Conservation (phyloP, 306 rosid genomes). For the Pueraria montana region DNA sequence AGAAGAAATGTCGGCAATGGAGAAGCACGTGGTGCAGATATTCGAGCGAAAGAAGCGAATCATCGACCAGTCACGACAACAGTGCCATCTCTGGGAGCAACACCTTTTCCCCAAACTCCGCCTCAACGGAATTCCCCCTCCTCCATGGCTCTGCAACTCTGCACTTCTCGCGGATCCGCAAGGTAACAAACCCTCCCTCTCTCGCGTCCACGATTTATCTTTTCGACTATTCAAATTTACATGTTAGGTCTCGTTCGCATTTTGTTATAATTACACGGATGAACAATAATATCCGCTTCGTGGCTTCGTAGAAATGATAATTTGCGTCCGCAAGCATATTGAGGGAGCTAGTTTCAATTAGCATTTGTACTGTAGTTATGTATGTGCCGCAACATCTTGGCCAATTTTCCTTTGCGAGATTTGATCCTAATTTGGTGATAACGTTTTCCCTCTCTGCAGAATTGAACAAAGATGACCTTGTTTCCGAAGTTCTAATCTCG, state of each 20-base stretch:
- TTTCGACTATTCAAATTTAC: not conserved
- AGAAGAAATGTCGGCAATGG: constrained; percentile 61
- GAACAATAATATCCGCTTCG: not conserved
- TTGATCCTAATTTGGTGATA: constrained; percentile 10
- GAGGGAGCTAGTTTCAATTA: constrained; percentile 6
- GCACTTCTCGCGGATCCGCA: constrained; percentile 51
- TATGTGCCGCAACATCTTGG: not conserved
- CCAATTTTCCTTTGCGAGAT: constrained; percentile 21
- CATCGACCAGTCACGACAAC: constrained; percentile 78
- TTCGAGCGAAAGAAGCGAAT: constrained; percentile 77
- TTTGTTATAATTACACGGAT: not conserved
- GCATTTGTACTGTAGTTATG: not conserved
- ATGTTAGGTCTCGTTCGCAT: not conserved
- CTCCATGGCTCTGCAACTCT: constrained; percentile 73
- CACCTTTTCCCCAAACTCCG: constrained; percentile 81
- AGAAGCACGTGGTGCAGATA: constrained; percentile 80
- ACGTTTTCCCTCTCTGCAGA: constrained; percentile 51
- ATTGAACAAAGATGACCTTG: constrained; percentile 56
- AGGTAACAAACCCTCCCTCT: constrained; percentile 51
- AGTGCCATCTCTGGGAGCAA: constrained; percentile 72
- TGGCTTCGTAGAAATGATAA: not conserved
- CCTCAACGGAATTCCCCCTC: constrained; percentile 82
- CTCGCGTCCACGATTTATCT: not conserved
- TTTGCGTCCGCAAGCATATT: not conserved
- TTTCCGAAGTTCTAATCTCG: constrained; percentile 60